phyloP scores from a whole-genome alignment of 768 basidiomycete species.

The Hemileccinum impolitum region DNA sequence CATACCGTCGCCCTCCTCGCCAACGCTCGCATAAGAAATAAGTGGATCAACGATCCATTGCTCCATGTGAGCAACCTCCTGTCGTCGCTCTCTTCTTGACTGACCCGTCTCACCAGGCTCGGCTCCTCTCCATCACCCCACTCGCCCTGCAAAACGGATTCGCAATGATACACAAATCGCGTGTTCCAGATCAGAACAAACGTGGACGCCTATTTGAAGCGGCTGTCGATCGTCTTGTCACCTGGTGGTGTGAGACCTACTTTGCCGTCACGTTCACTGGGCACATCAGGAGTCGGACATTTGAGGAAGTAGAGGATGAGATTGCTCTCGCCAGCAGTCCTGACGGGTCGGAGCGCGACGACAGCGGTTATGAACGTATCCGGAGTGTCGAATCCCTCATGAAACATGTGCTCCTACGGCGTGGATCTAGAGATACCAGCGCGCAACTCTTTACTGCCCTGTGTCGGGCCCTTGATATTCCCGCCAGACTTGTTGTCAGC shows the following conservation, averaged over 20 bases:
- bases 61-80: conserved; percentile 61
- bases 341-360: conserved; percentile 40
- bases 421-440: conserved; percentile 80
- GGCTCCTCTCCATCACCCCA: conserved; percentile 84
- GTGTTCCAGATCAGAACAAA: conserved; percentile 73
- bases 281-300: conserved; percentile 73
- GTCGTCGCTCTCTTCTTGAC: not conserved
- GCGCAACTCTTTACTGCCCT: conserved; percentile 91
- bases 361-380: conserved; percentile 60
- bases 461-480: conserved; percentile 82
- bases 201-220: conserved; percentile 88
- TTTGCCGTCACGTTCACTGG: conserved; percentile 61
- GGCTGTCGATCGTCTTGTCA: conserved; percentile 65
- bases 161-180: conserved; percentile 73
- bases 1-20: conserved; percentile 82
- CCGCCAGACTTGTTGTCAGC: conserved; percentile 83
- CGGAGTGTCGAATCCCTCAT: conserved; percentile 82
- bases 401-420: conserved; percentile 83
- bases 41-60: conserved; percentile 77
- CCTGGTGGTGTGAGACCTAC: conserved; percentile 83
- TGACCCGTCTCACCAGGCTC: conserved; percentile 52
- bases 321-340: conserved; percentile 26
- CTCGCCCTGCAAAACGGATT: conserved; percentile 78
- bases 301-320: conserved; percentile 61
- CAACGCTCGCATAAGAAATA: conserved; percentile 73